Conservation (phyloP, 2,329 filamentous ascomycete species). For the Pseudogymnoascus sp. region DNA sequence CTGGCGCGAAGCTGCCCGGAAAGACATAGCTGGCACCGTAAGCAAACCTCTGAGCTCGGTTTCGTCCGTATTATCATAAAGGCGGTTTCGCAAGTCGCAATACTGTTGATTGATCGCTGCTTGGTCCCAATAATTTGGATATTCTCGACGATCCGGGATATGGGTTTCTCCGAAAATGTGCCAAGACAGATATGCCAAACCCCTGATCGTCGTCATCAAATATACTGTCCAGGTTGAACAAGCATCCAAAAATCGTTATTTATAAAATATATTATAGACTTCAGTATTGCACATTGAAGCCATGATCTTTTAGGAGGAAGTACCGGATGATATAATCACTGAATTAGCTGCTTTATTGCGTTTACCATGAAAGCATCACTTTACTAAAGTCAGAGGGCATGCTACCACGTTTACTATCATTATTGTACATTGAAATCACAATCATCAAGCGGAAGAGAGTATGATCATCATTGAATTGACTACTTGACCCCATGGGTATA, state of each 20-base stretch:
- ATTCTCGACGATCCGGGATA: background rate
- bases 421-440: constrained; percentile 1
- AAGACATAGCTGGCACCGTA: constrained; percentile 27
- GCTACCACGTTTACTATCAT: background rate
- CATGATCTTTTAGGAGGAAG: background rate
- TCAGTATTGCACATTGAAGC: background rate
- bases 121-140: constrained; percentile 6
- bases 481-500: background rate
- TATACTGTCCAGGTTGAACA: background rate
- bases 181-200: background rate
- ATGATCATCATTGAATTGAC: background rate
- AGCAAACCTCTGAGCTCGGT: constrained; percentile 25
- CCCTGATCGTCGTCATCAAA: background rate
- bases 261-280: background rate
- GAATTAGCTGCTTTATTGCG: background rate
- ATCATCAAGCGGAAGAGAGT: background rate
- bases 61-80: constrained; percentile 28
- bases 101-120: background rate
- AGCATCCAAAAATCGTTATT: background rate
- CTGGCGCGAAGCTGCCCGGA: constrained; percentile 13
- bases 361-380: background rate
- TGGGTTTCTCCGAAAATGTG: background rate
- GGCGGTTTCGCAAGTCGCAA: constrained; percentile 18
- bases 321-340: background rate
- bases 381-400: background rate